phyloP scores from a whole-genome alignment of 1,284 basidiomycete genomes.

The Pterula multifida region DNA sequence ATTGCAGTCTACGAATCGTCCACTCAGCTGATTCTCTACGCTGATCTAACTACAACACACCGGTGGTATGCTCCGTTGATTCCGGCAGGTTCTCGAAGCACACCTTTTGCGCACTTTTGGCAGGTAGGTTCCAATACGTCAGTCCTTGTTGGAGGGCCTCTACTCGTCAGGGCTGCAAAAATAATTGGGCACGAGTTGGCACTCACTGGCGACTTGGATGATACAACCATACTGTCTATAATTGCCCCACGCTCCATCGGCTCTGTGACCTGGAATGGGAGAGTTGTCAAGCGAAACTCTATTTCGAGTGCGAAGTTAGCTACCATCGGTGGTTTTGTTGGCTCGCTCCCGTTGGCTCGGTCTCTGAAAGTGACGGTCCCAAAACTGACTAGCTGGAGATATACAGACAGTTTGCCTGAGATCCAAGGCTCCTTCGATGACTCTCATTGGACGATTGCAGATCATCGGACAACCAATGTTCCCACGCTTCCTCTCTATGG shows the following conservation, averaged over 20 bases:
- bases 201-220: slow-evolving; percentile 35
- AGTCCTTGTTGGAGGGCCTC: slow-evolving; percentile 39
- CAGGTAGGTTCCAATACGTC: slow-evolving; percentile 39
- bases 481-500: slow-evolving; percentile 58
- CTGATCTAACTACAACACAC: slow-evolving; percentile 48
- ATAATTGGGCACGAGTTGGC: slow-evolving; percentile 27
- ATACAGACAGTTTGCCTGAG: slow-evolving; percentile 62
- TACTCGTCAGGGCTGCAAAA: slow-evolving; percentile 40
- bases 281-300: slow-evolving; percentile 26
- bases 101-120: slow-evolving; percentile 30
- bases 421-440: slow-evolving; percentile 44
- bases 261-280: slow-evolving; percentile 61
- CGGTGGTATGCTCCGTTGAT: slow-evolving; percentile 44
- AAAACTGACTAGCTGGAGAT: slow-evolving; percentile 51
- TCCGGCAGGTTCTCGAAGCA: slow-evolving; percentile 11
- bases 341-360: slow-evolving; percentile 3
- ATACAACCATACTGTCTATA: slow-evolving; percentile 30
- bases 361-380: slow-evolving; percentile 13
- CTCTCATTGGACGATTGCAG: slow-evolving; percentile 46
- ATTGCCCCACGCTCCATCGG: slow-evolving; percentile 39
- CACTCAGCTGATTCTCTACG: slow-evolving; percentile 53
- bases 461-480: slow-evolving; percentile 60
- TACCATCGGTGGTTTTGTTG: slow-evolving; percentile 26
- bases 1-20: slow-evolving; percentile 54
- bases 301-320: slow-evolving; percentile 19